Evolutionary conservation across 2,329 filamentous ascomycete genomes (phyloP).

Genomic region (Fusarium nurragi): DNA sequence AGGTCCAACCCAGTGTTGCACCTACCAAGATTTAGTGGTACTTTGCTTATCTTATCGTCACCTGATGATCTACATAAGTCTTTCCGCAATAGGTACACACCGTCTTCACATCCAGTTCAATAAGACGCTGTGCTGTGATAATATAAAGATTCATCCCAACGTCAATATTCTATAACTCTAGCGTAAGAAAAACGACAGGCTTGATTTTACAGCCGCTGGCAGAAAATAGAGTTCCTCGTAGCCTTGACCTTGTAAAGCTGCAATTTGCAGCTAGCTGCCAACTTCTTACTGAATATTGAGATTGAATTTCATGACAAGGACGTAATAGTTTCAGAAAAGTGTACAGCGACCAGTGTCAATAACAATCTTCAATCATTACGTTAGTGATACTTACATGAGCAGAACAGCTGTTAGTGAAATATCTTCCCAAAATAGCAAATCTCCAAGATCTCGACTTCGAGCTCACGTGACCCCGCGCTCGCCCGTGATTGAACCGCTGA

Average conservation of each 20-base stretch:
- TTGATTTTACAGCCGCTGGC: background rate
- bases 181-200: background rate
- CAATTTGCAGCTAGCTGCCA: background rate
- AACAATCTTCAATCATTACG: background rate
- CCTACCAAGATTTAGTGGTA: conserved; percentile 26
- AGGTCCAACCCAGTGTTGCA: conserved; percentile 16
- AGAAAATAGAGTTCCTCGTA: background rate
- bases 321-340: background rate
- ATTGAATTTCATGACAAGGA: background rate
- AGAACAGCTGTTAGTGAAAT: background rate
- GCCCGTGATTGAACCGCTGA: conserved; percentile 30
- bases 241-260: background rate
- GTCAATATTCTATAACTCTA: background rate
- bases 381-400: too few relatives aligned
- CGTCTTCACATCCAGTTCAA: background rate
- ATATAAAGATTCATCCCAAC: background rate
- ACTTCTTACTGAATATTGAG: background rate
- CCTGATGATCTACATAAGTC: background rate
- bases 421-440: background rate
- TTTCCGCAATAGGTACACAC: background rate
- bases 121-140: background rate
- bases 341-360: too few relatives aligned
- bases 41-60: conserved; percentile 42
- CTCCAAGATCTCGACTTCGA: background rate
- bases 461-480: conserved; percentile 36